Percentiles rank a stretch among this genome's conserved stretches.
These are phyloP conservation scores for Lolium multiflorum DNA, from an alignment of 176 grass and related monocot genomes.

Conservation along the genomic window DNA sequence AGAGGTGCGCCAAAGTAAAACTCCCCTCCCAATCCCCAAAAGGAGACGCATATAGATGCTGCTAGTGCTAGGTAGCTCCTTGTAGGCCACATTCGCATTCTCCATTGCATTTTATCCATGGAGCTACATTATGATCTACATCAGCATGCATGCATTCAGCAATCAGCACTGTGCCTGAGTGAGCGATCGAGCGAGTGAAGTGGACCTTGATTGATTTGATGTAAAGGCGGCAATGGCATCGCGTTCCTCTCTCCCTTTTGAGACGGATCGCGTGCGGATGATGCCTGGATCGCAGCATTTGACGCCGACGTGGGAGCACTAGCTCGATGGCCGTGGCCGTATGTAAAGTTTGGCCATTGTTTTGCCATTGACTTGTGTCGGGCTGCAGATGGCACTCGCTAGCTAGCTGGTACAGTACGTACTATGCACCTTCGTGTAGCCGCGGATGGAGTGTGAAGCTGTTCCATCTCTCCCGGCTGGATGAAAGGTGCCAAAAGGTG, in stretches of 20 bases:
- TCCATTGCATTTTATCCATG: background rate
- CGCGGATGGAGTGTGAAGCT: background rate
- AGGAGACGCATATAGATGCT: constrained; percentile 6
- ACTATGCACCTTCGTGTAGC: background rate
- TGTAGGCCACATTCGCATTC: constrained; percentile 20
- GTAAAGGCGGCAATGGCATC: constrained; percentile 30
- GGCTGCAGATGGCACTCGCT: background rate
- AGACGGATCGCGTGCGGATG: background rate
- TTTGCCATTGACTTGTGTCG: constrained; percentile 47
- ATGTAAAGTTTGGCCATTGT: constrained; percentile 37
- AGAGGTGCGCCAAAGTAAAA: constrained; percentile 13
- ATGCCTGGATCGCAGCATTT: constrained; percentile 26
- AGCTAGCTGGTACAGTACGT: background rate
- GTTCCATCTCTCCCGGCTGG: background rate
- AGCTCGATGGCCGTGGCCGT: background rate
- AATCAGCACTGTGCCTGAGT: constrained; percentile 10
- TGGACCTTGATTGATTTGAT: constrained; percentile 51
- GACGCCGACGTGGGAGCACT: constrained; percentile 53
- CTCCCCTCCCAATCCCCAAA: constrained; percentile 18
- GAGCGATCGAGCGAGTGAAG: background rate
- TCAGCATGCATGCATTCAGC: constrained; percentile 25
- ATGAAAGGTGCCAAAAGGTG: background rate
- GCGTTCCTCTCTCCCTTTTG: background rate
- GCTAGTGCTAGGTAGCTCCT: background rate
- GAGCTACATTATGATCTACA: too few species aligned